These are phyloP conservation scores for Punica granatum DNA, from an alignment of 345 rosid genomes.

Conservation along the genomic window DNA sequence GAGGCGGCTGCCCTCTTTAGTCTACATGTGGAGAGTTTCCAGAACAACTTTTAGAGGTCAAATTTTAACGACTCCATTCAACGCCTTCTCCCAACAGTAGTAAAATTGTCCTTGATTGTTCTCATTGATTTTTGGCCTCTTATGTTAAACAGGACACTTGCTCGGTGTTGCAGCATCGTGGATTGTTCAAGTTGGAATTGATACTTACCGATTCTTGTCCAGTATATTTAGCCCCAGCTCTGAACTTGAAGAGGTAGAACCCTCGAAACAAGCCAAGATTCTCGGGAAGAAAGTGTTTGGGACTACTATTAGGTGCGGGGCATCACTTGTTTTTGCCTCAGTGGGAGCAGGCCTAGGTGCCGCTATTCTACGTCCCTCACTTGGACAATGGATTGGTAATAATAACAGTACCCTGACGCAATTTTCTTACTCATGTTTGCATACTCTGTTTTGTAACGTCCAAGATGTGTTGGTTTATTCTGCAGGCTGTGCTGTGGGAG, in stretches of 20 bases:
- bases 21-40: conserved; percentile 66
- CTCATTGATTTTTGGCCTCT: conserved; percentile 1
- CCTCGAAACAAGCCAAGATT: conserved; percentile 41
- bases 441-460: not conserved
- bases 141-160: conserved; percentile 53
- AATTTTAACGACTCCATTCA: not conserved
- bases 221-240: conserved; percentile 26
- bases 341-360: conserved; percentile 92
- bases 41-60: conserved; percentile 87
- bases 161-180: conserved; percentile 83
- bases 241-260: conserved; percentile 27
- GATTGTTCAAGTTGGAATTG: conserved; percentile 85
- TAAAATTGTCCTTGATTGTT: conserved; percentile 6
- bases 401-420: not conserved
- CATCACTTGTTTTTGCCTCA: conserved; percentile 80
- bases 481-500: conserved; percentile 82
- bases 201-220: conserved; percentile 49
- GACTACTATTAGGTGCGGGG: conserved; percentile 60
- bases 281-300: conserved; percentile 70
- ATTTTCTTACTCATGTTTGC: no score
- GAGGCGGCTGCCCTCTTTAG: conserved; percentile 60
- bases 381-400: conserved; percentile 96
- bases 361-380: conserved; percentile 57
- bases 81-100: not conserved
- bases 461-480: not conserved